Evolutionary conservation across 179 eudicot genomes (phyloP), one percentile per base, ranked within the genome.

Genomic region (Beta corolliflora): DNA sequence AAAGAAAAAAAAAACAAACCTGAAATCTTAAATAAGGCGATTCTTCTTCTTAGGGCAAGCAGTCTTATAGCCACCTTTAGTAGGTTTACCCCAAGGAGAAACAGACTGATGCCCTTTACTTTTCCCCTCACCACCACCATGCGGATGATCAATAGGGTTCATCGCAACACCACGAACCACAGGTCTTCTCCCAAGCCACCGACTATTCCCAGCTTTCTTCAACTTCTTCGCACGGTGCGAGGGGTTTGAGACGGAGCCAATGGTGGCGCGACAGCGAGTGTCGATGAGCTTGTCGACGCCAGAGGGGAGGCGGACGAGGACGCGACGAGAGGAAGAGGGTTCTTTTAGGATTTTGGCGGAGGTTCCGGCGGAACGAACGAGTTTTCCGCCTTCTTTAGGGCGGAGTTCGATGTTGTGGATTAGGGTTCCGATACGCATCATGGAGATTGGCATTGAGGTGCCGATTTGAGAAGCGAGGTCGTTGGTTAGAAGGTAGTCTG

Each of bases 71-170:
- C 96, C 96, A 73, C 97, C 71, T 83, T 93, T 93, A 15, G 91
- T 88, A 5, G 97, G 98, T 77, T 92, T 92, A 44, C 98, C 98
- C 98, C 98, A 93, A 0, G 94, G 97, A 9, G 93, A 84, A 56
- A 58, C 73, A 10, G 94, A 86, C 72, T 79, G 77, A 61, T 83
- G 69, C 1, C 98, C 98, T 29, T 91, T 92, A 85, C 91, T 93
- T 83, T 77, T 91, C 54, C 97, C 98, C 61, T 92, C 98, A 80
- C 98, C 98, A 60, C 97, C 98, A 46, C 98, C 98, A 63, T 92
- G 98, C 10, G 98, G 98, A 82, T 94, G 98, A 81, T 94, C 98
- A 18, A 92, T 83, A 0, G 97, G 98, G 78, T 94, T 94, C 98
- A 91, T 94, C 2, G 97, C 98, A 76, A 92, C 92, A 21, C 98